Conservation (phyloP, 2,329 filamentous ascomycete genomes). For the Penicillium glabrum region DNA sequence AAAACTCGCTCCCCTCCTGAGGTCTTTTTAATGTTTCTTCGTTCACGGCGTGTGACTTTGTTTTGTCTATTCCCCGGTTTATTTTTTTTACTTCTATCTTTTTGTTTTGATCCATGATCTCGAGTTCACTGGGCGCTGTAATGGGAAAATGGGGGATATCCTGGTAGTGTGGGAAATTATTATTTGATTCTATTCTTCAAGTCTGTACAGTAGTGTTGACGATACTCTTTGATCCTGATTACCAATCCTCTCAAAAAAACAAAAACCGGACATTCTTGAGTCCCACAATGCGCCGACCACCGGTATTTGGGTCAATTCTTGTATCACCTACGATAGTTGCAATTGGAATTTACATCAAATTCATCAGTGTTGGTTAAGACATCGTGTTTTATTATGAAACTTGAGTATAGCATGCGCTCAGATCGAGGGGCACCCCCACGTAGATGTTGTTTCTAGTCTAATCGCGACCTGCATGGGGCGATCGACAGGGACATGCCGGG, state of each 20-base stretch:
- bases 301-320: not conserved
- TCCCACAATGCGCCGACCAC: not conserved
- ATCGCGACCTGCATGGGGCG: conserved; percentile 11
- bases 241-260: not conserved
- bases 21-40: conserved; percentile 10
- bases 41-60: conserved; percentile 27
- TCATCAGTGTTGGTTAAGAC: no score
- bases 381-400: no score
- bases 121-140: conserved; percentile 39
- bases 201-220: not conserved
- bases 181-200: conserved; percentile 11
- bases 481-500: conserved; percentile 22
- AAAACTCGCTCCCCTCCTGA: conserved; percentile 3
- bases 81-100: conserved; percentile 14
- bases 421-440: not conserved
- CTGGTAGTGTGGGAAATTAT: conserved; percentile 34
- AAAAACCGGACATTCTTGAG: not conserved
- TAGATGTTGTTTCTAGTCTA: not conserved
- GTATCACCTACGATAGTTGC: not conserved
- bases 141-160: conserved; percentile 39
- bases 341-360: not conserved
- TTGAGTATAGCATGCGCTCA: not conserved
- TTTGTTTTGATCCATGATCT: conserved; percentile 23
- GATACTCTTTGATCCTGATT: not conserved
- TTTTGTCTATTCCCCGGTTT: conserved; percentile 28